Evolutionary conservation across 2,329 filamentous ascomycete species (phyloP).

Genomic region (Penicillium verrucosum): DNA sequence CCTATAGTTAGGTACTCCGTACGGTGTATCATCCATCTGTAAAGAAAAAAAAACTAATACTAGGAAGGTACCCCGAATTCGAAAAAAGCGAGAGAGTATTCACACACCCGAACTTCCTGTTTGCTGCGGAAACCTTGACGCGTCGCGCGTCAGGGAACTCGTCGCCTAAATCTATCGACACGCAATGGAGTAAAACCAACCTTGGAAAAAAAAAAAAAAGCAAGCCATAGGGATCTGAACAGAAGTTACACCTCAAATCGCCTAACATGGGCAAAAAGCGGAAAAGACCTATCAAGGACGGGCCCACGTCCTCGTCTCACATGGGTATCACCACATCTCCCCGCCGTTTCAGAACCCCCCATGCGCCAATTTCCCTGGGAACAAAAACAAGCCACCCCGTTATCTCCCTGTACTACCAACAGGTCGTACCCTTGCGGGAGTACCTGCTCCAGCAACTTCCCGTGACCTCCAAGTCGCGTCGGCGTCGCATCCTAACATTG

Average conservation of each 20-base stretch:
- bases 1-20: not conserved
- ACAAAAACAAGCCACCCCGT: constrained; percentile 54
- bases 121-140: not conserved
- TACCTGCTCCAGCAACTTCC: constrained; percentile 68
- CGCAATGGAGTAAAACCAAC: not conserved
- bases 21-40: not conserved
- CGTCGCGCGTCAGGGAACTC: constrained; percentile 1
- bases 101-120: not conserved
- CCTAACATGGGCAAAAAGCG: constrained; percentile 42
- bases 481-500: constrained; percentile 44
- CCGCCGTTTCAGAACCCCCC: constrained; percentile 16
- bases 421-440: constrained; percentile 64
- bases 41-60: not conserved
- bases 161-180: not conserved
- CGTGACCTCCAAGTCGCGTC: constrained; percentile 57
- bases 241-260: not conserved
- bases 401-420: constrained; percentile 64
- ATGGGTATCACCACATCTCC: constrained; percentile 26
- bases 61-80: no score
- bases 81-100: no score
- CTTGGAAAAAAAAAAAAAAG: no score
- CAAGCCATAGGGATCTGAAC: not conserved
- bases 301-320: constrained; percentile 19
- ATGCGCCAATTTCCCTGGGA: constrained; percentile 8
- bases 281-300: constrained; percentile 38